Percentiles rank a stretch among this genome's conserved stretches.
Conservation (phyloP, 352 stramenopile species). For the Phytopythium boreale region DNA sequence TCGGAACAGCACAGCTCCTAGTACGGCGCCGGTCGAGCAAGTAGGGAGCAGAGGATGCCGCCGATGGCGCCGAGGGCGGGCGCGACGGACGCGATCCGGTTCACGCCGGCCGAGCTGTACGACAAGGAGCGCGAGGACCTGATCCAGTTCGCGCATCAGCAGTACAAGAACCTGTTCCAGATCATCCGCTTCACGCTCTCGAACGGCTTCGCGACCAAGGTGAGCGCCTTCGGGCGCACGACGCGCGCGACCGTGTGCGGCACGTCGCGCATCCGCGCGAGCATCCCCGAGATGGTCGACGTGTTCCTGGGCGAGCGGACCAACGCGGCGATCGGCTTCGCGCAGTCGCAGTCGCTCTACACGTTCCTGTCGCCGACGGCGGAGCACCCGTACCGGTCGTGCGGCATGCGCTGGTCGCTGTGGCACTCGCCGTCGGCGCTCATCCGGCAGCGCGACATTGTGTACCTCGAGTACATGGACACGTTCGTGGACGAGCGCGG, state of each 20-base stretch:
- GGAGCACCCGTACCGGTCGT: constrained; percentile 50
- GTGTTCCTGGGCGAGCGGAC: constrained; percentile 61
- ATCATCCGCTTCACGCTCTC: constrained; percentile 36
- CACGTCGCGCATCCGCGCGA: constrained; percentile 43
- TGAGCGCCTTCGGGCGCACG: constrained; percentile 42
- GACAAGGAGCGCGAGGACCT: constrained; percentile 34
- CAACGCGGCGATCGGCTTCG: constrained; percentile 57
- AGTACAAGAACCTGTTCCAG: constrained; percentile 36
- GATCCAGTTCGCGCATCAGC: constrained; percentile 26
- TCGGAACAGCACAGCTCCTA: no score
- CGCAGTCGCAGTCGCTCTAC: constrained; percentile 59
- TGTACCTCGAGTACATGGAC: constrained; percentile 72
- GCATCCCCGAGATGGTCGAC: constrained; percentile 48
- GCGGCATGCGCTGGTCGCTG: constrained; percentile 58
- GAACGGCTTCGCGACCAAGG: constrained; percentile 45
- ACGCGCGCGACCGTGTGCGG: constrained; percentile 52
- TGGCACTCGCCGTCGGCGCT: constrained; percentile 61
- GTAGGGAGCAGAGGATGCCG: constrained; percentile 10
- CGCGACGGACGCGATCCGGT: constrained; percentile 27
- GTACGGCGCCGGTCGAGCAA: neutral
- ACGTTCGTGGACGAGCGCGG: constrained; percentile 55
- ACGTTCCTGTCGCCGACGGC: constrained; percentile 37
- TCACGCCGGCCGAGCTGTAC: constrained; percentile 29
- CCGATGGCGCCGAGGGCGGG: constrained; percentile 8
- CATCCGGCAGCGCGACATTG: constrained; percentile 51